Conservation (phyloP, 2,329 filamentous ascomycete species). For the Sporothrix globosa region DNA sequence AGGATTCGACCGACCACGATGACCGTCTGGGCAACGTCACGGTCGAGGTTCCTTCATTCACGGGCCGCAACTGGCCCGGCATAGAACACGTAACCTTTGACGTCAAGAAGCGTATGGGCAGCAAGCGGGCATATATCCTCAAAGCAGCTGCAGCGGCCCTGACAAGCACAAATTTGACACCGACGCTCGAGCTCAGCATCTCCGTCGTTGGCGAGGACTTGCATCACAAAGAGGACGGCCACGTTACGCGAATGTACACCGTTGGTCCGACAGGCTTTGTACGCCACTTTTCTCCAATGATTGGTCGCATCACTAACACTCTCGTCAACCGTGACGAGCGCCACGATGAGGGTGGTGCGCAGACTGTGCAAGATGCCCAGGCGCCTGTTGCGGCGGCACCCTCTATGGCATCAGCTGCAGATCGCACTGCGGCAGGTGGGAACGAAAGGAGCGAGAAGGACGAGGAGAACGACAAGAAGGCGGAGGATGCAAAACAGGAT, state of each 20-base stretch:
- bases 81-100: constrained; percentile 64
- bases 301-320: constrained; percentile 76
- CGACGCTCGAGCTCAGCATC: constrained; percentile 71
- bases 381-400: not conserved
- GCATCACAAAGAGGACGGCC: constrained; percentile 63
- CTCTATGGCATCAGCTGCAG: not conserved
- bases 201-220: constrained; percentile 65
- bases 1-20: constrained; percentile 83
- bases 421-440: constrained; percentile 28
- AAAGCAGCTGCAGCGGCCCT: constrained; percentile 69
- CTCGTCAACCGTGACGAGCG: constrained; percentile 66
- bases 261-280: constrained; percentile 75
- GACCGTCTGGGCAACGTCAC: constrained; percentile 88
- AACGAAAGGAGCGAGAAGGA: constrained; percentile 45
- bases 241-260: constrained; percentile 73
- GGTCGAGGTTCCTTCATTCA: constrained; percentile 63
- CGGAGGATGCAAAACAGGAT: constrained; percentile 46
- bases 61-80: constrained; percentile 65
- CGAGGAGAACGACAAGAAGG: constrained; percentile 33
- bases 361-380: too few species aligned
- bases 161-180: constrained; percentile 67
- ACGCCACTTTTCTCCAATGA: constrained; percentile 85
- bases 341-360: constrained; percentile 46
- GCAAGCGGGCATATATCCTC: constrained; percentile 81
- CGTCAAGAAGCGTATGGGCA: constrained; percentile 81